Evolutionary conservation across 139 green algal species (phyloP), one percentile per base, ranked within the genome.

Genomic region (Eudorina sp.): DNA sequence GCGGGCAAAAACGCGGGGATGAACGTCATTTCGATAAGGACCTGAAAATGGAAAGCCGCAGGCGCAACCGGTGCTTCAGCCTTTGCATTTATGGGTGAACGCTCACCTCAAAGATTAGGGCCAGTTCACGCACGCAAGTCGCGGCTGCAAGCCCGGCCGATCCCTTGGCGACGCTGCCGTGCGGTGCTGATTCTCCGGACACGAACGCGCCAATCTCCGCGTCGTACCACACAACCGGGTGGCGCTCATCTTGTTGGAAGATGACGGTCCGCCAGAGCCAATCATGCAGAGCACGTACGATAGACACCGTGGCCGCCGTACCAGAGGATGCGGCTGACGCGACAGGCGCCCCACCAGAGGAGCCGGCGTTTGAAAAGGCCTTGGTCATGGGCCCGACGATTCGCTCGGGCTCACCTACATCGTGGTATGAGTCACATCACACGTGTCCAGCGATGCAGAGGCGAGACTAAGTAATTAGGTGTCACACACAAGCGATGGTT

Each of bases 91-190:
- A n/a, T n/a, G n/a, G n/a, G n/a, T n/a, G n/a, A n/a, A n/a, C n/a
- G n/a, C 78, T 36, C 40, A 87, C 81, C 81, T 87, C 81, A 38
- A 87, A 87, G 2, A 78, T 21, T 21, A 87, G 46, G 1, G 64
- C 29, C 60, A 87, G 64, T 45, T 87, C 81, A 3, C 81, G 62
- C 21, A 87, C 62, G 46, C 45, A 38, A 2, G 81, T 87, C 45
- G 81, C 81, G 1, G 81, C 62, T 0, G 81, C 64, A 31, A 87
- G n/a, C 7, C 31, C 60, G 55, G 40, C 38, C 13, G 38, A 53
- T 1, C 29, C 11, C 31, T 48, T 29, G 36, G 19, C 36, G 38
- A 1, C 48, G 11, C 14, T 11, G 36, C 18, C 34, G 8, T 40
- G 9, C 13, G 43, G 27, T 25, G 68, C 36, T 5, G 36, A 77